Base-by-base conservation (phyloP, 2,329 filamentous ascomycete species). In the Microdochium nivale region DNA sequence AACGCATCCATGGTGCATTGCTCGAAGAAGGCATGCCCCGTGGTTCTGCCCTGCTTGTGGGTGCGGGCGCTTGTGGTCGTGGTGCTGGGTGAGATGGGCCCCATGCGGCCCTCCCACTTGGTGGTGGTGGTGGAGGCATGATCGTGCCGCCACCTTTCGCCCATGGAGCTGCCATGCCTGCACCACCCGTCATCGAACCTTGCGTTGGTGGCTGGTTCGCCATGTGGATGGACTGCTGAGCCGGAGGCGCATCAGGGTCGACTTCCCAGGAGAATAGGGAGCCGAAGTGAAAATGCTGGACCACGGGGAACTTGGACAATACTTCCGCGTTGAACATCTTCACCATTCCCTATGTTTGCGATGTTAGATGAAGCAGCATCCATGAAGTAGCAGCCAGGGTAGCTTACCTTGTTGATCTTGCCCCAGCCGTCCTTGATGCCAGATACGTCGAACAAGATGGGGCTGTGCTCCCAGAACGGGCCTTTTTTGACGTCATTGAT, bases 251-350 rank as follows among this genome's bases (percentile, higher is more conserved):
- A 51, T 79, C 71, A 0, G 84, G 84, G 62, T 90, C 85, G 47
- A 67, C 70, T 2, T 88, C 83, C 86, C 87, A 92, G 35, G 79
- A 81, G 64, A 92, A 90, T n/a, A 94, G 71, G 5, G 84, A 86
- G 25, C 88, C 88, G 58, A 94, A 92, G 2, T 79, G 81, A 59
- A 94, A 97, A 69, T 99, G 94, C 69, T 99, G 94, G n/a, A 99
- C 90, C 2, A 99, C 94, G 2, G 94, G 94, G 64, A 96, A 96
- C 68, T 99, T 99, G 37, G 88, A 89, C 14, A 99, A 76, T 2
- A 99, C 94, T 72, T 99, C 94, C 19, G 89, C 94, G 59, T 95
- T 90, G 72, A 92, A 99, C 94, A 99, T 99, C 70, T 97, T 99
- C 62, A 99, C 83, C 94, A 99, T 97, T 49, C 94, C 94, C 84